Base-by-base conservation (phyloP, 345 rosid species). In the Brassica nigra region DNA sequence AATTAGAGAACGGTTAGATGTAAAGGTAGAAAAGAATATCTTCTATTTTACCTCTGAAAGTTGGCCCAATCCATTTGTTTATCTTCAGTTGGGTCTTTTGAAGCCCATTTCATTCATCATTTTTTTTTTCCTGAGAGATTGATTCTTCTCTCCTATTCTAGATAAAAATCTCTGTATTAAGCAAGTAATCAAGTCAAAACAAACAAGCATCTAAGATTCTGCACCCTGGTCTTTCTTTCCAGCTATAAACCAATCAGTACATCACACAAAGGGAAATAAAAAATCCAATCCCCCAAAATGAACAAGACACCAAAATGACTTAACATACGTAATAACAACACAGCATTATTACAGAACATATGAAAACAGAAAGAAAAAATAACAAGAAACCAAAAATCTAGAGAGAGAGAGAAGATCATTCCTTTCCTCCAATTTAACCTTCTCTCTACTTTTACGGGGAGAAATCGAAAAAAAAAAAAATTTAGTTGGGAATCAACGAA, bases 381-480 rank as follows among this genome's bases (percentile, higher is more conserved):
- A 52, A 71, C 65, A 71, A 59, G 20, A 72, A 72, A 72, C 55
- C 62, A 71, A 58, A 58, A 57, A 58, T 33, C 44, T 44, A 61
- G 5, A 73, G 37, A 72, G 67, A 71, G 65, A 31, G 73, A 67
- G 73, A 36, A 70, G 66, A 42, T 62, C 39, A n/a, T 62, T 58
- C 36, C 33, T 52, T 62, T 70, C 73, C 64, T 70, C 67, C 18
- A 57, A 30, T 37, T 20, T 23, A 44, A 42, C 70, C 42, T 30
- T 58, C 55, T 71, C 62, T 57, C 69, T 81, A 76, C 66, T 81
- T 66, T 76, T 66, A 65, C 77, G 74, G 74, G 39, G 47, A 31
- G 18, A 49, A 49, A 49, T 4, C 55, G 47, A 39, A 47, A 47
- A 14, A 4, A 47, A 42, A 42, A 47, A 14, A 49, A 14, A 49